These are phyloP conservation scores for Zygnema cylindricum DNA, from an alignment of 139 green algal species.

Conservation along the genomic window DNA sequence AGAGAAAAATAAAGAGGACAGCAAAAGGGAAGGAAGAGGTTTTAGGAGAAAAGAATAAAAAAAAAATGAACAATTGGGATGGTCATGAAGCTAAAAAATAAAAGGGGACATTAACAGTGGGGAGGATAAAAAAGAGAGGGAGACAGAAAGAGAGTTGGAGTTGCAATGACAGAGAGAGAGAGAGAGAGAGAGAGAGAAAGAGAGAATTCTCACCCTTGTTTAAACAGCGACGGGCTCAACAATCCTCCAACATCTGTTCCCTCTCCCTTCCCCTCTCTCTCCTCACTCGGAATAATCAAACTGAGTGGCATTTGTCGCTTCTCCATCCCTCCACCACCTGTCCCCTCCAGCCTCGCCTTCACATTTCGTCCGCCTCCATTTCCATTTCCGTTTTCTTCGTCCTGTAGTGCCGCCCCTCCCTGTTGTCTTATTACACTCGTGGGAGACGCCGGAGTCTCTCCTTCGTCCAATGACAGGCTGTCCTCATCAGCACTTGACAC, in stretches of 20 bases:
- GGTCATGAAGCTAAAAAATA: no score
- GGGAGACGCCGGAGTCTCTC: background rate
- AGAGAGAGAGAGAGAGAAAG: background rate
- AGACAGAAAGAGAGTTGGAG: no score
- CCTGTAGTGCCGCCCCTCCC: background rate
- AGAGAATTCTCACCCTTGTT: background rate
- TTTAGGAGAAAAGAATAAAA: no score
- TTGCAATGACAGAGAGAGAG: background rate
- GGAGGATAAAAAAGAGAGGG: no score
- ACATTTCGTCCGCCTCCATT: background rate
- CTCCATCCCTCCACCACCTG: background rate
- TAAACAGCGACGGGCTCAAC: background rate
- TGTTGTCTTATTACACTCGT: slow-evolving; percentile 8
- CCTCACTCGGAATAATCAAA: background rate
- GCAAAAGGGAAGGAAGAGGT: no score
- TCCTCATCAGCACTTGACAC: background rate
- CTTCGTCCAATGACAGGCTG: background rate
- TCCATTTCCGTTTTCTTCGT: background rate
- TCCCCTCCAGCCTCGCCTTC: background rate
- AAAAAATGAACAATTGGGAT: no score
- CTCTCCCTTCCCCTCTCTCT: background rate
- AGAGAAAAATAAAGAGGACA: no score
- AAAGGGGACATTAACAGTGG: no score
- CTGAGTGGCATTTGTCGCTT: no score
- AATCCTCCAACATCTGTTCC: background rate